Conservation (phyloP, 23 red algal species). For the Cyanidium caldarium region DNA sequence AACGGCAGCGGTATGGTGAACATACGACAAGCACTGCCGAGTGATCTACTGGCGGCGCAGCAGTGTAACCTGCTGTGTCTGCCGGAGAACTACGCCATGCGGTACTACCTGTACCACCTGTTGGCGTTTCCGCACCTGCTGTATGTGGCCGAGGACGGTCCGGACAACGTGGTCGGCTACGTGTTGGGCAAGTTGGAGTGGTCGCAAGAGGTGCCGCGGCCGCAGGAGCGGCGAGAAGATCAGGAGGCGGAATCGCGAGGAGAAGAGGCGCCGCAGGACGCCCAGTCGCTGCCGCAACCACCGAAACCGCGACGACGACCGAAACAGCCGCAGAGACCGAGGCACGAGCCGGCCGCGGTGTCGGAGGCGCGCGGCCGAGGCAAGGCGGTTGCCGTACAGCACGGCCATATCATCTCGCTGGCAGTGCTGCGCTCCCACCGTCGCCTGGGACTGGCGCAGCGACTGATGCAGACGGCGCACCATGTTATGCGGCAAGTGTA, state of each 20-base stretch:
- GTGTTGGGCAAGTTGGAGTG: conserved; percentile 98
- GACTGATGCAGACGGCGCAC: conserved; percentile 80
- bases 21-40: not conserved
- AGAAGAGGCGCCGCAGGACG: conserved; percentile 27
- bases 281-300: not conserved
- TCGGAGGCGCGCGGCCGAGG: not conserved
- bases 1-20: not conserved
- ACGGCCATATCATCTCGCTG: conserved; percentile 94
- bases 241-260: no score
- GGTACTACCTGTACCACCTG: conserved; percentile 99
- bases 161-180: conserved; percentile 64
- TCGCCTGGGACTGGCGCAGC: conserved; percentile 62
- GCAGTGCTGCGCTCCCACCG: conserved; percentile 79
- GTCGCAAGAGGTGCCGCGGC: no score
- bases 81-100: conserved; percentile 97
- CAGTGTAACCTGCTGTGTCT: conserved; percentile 78
- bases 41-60: conserved; percentile 83
- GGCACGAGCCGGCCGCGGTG: not conserved
- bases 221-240: no score
- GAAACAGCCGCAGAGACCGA: no score
- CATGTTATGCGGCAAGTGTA: conserved; percentile 75
- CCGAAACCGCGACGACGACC: no score
- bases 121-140: conserved; percentile 91
- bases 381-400: conserved; percentile 38
- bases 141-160: conserved; percentile 79